These are phyloP conservation scores for Trametes pubescens DNA, from an alignment of 1,284 basidiomycete genomes.

Conservation along the genomic window DNA sequence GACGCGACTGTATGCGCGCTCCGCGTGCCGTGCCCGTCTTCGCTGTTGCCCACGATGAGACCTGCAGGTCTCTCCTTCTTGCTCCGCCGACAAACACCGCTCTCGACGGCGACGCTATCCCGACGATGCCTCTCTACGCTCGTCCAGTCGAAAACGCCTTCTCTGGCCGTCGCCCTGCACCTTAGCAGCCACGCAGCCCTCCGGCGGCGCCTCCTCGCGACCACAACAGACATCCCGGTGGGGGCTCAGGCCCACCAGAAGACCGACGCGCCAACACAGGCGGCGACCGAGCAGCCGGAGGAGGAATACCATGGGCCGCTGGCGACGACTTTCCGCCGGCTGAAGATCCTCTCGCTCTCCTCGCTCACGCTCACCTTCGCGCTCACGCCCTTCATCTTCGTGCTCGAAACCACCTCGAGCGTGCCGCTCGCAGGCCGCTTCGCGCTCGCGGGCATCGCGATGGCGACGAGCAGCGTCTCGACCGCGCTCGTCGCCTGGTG, in stretches of 20 bases:
- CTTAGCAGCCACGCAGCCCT: neutral
- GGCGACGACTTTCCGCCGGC: slow-evolving; percentile 71
- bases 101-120: neutral
- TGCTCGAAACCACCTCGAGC: slow-evolving; percentile 71
- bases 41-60: slow-evolving; percentile 22
- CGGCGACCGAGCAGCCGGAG: slow-evolving; percentile 17
- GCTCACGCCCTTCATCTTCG: slow-evolving; percentile 81
- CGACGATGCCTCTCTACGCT: slow-evolving; percentile 21
- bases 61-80: slow-evolving; percentile 11
- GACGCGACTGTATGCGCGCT: slow-evolving; percentile 16
- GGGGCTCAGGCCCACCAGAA: neutral
- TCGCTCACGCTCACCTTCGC: slow-evolving; percentile 77
- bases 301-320: slow-evolving; percentile 69
- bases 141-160: neutral
- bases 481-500: slow-evolving; percentile 83
- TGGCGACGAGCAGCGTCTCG: slow-evolving; percentile 75
- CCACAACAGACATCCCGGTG: slow-evolving; percentile 1
- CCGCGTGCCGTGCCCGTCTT: slow-evolving; percentile 12
- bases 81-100: slow-evolving; percentile 5
- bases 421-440: slow-evolving; percentile 76
- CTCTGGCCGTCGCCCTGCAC: neutral
- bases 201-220: slow-evolving; percentile 15
- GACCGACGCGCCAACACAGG: neutral
- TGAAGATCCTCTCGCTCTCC: slow-evolving; percentile 86
- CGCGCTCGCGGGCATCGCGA: slow-evolving; percentile 72